These are phyloP conservation scores for Coniochaeta hoffmannii DNA, from an alignment of 2,329 filamentous ascomycete genomes.

Conservation along the genomic window DNA sequence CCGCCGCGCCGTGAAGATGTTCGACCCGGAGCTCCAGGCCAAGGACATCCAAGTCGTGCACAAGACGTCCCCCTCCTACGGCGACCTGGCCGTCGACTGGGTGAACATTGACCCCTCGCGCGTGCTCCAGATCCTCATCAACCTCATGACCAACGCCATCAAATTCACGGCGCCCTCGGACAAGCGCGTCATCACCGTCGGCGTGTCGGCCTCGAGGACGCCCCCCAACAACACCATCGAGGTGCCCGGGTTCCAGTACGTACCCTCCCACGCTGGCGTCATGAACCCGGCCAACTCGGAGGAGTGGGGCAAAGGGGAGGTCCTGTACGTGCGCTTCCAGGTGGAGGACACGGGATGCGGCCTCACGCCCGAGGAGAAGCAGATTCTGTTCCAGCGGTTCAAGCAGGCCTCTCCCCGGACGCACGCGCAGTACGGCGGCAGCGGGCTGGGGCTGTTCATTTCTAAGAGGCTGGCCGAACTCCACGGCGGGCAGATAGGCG, in stretches of 20 bases:
- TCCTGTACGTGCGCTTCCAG: slow-evolving; percentile 35
- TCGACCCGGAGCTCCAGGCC: slow-evolving; percentile 48
- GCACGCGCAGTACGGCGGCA: slow-evolving; percentile 55
- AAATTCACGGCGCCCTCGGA: slow-evolving; percentile 41
- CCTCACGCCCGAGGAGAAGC: slow-evolving; percentile 54
- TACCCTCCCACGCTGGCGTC: slow-evolving; percentile 16
- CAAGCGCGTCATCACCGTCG: slow-evolving; percentile 36
- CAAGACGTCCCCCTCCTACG: slow-evolving; percentile 38
- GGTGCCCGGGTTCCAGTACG: slow-evolving; percentile 21
- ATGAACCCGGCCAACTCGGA: slow-evolving; percentile 12
- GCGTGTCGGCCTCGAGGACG: slow-evolving; percentile 36
- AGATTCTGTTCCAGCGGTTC: slow-evolving; percentile 59
- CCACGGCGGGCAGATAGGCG: slow-evolving; percentile 59
- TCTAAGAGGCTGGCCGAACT: slow-evolving; percentile 55
- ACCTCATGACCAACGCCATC: slow-evolving; percentile 53
- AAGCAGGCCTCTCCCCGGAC: slow-evolving; percentile 48
- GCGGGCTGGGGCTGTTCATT: slow-evolving; percentile 57
- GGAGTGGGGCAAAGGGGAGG: slow-evolving; percentile 25
- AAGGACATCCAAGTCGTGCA: slow-evolving; percentile 46
- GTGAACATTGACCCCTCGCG: slow-evolving; percentile 49
- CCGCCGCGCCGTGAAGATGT: slow-evolving; percentile 48
- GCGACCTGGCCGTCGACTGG: slow-evolving; percentile 43
- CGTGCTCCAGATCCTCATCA: slow-evolving; percentile 53
- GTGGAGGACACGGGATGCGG: slow-evolving; percentile 61
- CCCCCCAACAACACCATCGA: slow-evolving; percentile 21